These are phyloP conservation scores for Rhodosporidiobolus odoratus DNA, from an alignment of 768 basidiomycete genomes.

Conservation along the genomic window DNA sequence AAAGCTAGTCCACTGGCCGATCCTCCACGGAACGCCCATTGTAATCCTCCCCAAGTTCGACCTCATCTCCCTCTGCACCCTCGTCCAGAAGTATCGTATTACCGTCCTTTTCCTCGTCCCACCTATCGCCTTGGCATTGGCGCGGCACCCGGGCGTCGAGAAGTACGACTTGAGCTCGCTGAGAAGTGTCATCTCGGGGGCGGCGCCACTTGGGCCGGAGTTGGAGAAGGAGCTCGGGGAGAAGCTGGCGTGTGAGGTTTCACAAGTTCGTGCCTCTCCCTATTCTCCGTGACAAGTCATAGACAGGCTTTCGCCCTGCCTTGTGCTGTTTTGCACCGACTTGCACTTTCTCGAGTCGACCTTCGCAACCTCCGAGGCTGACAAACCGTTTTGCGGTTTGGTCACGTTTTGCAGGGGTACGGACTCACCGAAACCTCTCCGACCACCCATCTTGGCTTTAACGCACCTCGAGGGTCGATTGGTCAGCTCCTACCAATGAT, in stretches of 20 bases:
- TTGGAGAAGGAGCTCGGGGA: constrained; percentile 34
- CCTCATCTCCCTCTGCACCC: constrained; percentile 59
- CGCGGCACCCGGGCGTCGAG: constrained; percentile 28
- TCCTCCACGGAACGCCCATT: constrained; percentile 54
- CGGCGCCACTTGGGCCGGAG: constrained; percentile 42
- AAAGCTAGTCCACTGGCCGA: constrained; percentile 60
- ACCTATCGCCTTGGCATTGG: constrained; percentile 38
- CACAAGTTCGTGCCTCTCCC: constrained; percentile 4
- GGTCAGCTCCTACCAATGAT: constrained; percentile 37
- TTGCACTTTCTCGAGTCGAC: too few species aligned
- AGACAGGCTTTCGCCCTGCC: too few species aligned
- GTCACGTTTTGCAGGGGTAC: constrained; percentile 17
- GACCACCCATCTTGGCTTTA: constrained; percentile 23
- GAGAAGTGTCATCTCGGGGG: constrained; percentile 36
- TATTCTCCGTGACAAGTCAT: too few species aligned
- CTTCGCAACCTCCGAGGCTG: too few species aligned
- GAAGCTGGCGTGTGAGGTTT: constrained; percentile 3
- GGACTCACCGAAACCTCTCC: constrained; percentile 39
- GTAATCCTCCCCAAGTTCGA: constrained; percentile 67
- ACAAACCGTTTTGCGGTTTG: not conserved
- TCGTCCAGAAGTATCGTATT: constrained; percentile 61
- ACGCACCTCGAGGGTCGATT: constrained; percentile 14
- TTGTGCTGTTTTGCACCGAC: too few species aligned
- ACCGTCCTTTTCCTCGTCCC: constrained; percentile 47
- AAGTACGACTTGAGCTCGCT: constrained; percentile 39